Percentiles rank a stretch among this genome's conserved stretches.
phyloP scores from a whole-genome alignment of 2,329 filamentous ascomycete species.

The Penicillium psychrosexuale region DNA sequence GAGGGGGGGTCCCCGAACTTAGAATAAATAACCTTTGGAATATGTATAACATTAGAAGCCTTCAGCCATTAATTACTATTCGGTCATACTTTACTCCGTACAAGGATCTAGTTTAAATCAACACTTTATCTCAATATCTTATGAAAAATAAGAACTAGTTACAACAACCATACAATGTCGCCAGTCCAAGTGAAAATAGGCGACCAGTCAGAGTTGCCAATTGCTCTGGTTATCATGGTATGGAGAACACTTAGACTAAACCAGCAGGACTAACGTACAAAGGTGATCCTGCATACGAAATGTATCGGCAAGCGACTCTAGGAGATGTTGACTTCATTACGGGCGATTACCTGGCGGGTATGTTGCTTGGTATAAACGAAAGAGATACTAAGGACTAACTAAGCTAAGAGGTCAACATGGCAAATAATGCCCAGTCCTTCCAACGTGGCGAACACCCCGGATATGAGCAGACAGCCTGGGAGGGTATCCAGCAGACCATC shows the following conservation, averaged over 20 bases:
- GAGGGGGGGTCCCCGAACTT: neutral
- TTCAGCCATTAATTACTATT: neutral
- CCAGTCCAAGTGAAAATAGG: neutral
- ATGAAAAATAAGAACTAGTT: neutral
- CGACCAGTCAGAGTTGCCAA: conserved; percentile 33
- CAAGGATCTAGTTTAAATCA: neutral
- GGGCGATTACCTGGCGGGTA: conserved; percentile 52
- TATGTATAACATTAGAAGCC: neutral
- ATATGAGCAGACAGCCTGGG: conserved; percentile 50
- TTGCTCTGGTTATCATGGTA: conserved; percentile 34
- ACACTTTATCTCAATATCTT: neutral
- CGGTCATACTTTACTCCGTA: neutral
- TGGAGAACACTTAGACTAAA: neutral
- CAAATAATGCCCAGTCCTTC: conserved; percentile 45
- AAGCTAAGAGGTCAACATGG: conserved; percentile 45
- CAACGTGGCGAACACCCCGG: conserved; percentile 42
- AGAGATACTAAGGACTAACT: conserved; percentile 6
- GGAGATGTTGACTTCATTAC: conserved; percentile 52
- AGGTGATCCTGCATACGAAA: conserved; percentile 37
- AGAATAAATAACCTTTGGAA: neutral
- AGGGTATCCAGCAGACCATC: conserved; percentile 48
- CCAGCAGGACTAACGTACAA: neutral
- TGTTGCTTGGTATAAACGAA: conserved; percentile 5
- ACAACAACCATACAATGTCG: neutral
- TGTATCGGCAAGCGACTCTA: conserved; percentile 36